Percentiles rank a stretch among this genome's conserved stretches.
phyloP scores from a whole-genome alignment of 2,329 filamentous ascomycete species.

The Atkinsonella texensis region DNA sequence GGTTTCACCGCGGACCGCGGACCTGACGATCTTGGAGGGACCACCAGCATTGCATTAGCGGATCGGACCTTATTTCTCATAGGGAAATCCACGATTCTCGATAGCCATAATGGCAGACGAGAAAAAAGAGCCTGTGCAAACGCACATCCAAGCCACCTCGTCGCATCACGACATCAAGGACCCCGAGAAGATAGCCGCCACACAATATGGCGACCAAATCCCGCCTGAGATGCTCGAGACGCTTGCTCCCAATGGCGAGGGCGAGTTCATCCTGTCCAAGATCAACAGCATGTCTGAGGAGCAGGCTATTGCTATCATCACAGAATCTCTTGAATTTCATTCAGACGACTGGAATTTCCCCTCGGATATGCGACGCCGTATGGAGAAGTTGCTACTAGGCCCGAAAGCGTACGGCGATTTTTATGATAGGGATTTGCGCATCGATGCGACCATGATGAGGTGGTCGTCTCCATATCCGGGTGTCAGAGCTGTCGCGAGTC shows the following conservation, averaged over 20 bases:
- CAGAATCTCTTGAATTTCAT: slow-evolving; percentile 26
- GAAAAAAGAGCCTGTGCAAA: not conserved
- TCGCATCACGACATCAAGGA: not conserved
- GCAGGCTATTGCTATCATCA: slow-evolving; percentile 27
- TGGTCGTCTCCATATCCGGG: slow-evolving; percentile 31
- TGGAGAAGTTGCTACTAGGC: slow-evolving; percentile 25
- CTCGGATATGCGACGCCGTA: slow-evolving; percentile 28
- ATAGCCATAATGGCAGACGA: not conserved
- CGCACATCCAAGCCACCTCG: not conserved
- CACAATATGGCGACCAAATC: slow-evolving; percentile 23
- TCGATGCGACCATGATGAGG: slow-evolving; percentile 27
- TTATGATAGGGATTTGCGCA: slow-evolving; percentile 28
- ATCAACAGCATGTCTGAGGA: slow-evolving; percentile 31
- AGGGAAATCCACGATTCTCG: not conserved
- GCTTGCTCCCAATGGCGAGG: slow-evolving; percentile 30
- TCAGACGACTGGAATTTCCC: slow-evolving; percentile 34
- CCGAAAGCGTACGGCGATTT: slow-evolving; percentile 27
- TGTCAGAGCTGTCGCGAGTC: slow-evolving; percentile 27
- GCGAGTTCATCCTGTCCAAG: slow-evolving; percentile 25
- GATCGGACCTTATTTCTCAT: no score
- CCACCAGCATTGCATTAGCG: not conserved
- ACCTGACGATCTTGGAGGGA: not conserved
- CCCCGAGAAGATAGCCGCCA: slow-evolving; percentile 2
- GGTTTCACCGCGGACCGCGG: not conserved
- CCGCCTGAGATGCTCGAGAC: slow-evolving; percentile 26